Evolutionary conservation across 1,284 basidiomycete species (phyloP).

Genomic region (Amylostereum chailletii): DNA sequence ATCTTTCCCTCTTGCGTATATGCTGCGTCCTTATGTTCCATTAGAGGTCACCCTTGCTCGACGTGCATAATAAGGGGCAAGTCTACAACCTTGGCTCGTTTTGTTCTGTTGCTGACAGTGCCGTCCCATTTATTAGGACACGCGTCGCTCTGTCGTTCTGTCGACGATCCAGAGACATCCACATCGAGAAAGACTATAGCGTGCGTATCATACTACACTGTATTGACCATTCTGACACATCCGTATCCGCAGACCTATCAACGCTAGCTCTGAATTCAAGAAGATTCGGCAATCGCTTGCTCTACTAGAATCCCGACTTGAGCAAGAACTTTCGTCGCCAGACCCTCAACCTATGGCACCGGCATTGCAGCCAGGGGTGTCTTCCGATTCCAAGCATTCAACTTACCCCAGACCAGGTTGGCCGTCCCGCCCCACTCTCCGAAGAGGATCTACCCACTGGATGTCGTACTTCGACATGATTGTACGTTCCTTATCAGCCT

Average conservation of each 20-base stretch:
- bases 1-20: not conserved
- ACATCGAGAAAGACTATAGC: not conserved
- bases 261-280: slow-evolving; percentile 65
- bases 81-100: slow-evolving; percentile 5
- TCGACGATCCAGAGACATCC: slow-evolving; percentile 3
- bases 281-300: slow-evolving; percentile 67
- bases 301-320: slow-evolving; percentile 60
- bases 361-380: slow-evolving; percentile 6
- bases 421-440: not conserved
- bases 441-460: too few relatives aligned
- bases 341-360: slow-evolving; percentile 1
- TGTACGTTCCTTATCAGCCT: too few relatives aligned
- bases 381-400: slow-evolving; percentile 5
- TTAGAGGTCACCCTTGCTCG: slow-evolving; percentile 73
- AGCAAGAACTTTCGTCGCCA: slow-evolving; percentile 8
- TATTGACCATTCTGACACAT: slow-evolving; percentile 21
- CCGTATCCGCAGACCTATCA: slow-evolving; percentile 26
- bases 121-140: slow-evolving; percentile 4
- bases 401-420: slow-evolving; percentile 9
- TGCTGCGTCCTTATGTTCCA: slow-evolving; percentile 16
- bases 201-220: not conserved
- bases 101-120: slow-evolving; percentile 1
- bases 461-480: too few relatives aligned
- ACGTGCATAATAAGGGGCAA: slow-evolving; percentile 71
- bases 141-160: slow-evolving; percentile 10